These are phyloP conservation scores for Gypsophila paniculata DNA, from an alignment of 179 eudicot genomes.

Conservation along the genomic window DNA sequence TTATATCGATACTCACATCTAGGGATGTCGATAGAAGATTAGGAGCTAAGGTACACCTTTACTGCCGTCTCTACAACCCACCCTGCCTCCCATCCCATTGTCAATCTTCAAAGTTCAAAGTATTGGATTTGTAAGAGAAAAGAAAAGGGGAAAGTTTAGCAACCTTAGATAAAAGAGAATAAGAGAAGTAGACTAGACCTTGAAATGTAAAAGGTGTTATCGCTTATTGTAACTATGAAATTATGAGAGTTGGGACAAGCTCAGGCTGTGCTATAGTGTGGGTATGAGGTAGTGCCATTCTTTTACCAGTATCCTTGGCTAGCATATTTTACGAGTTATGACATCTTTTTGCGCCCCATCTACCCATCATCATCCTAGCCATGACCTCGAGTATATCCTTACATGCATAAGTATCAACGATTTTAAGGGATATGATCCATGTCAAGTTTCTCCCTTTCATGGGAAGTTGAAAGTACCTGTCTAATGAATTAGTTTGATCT, in stretches of 20 bases:
- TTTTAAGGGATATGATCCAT: background rate
- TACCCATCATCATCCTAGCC: background rate
- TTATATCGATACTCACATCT: background rate
- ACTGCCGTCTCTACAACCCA: background rate
- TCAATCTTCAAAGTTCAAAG: background rate
- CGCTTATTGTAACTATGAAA: background rate
- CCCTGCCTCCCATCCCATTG: background rate
- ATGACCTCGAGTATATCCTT: background rate
- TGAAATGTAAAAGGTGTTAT: background rate
- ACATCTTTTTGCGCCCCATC: background rate
- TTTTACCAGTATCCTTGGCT: background rate
- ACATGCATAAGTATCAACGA: background rate
- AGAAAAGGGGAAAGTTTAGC: no score
- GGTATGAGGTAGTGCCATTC: background rate
- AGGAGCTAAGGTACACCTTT: background rate
- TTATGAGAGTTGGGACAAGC: background rate
- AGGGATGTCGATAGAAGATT: background rate
- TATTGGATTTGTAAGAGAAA: background rate
- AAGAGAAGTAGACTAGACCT: background rate
- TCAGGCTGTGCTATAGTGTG: background rate
- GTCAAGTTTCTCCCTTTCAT: background rate
- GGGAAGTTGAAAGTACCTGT: background rate
- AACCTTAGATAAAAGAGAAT: background rate
- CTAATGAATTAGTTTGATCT: background rate
- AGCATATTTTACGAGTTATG: background rate